These are phyloP conservation scores for Penicillium sp. DNA, from an alignment of 2,329 filamentous ascomycete species.

Conservation along the genomic window DNA sequence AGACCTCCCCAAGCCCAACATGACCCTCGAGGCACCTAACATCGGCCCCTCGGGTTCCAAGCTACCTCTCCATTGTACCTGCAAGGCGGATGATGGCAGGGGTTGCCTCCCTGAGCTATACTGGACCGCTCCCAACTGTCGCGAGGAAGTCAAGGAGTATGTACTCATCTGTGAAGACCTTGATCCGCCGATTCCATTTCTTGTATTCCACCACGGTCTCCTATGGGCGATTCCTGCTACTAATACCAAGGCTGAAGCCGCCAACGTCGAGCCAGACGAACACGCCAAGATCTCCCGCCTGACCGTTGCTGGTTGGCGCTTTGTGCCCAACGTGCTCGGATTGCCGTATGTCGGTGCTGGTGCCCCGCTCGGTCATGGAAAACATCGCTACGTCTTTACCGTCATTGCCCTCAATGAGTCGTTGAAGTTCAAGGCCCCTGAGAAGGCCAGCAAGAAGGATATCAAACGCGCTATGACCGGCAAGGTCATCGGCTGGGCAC, in stretches of 20 bases:
- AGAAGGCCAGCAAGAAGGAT: constrained; percentile 26
- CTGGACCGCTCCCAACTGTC: constrained; percentile 22
- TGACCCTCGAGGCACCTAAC: constrained; percentile 24
- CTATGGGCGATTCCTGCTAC: constrained; percentile 32
- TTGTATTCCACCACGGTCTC: constrained; percentile 30
- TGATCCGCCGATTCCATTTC: constrained; percentile 28
- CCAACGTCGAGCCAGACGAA: constrained; percentile 16
- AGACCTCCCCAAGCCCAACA: constrained; percentile 22
- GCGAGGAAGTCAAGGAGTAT: constrained; percentile 22
- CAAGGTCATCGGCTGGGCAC: constrained; percentile 33
- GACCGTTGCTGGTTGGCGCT: constrained; percentile 30
- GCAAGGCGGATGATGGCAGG: constrained; percentile 20
- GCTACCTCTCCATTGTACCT: constrained; percentile 23
- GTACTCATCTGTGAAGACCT: constrained; percentile 33
- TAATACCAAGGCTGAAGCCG: constrained; percentile 12
- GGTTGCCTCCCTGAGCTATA: constrained; percentile 24
- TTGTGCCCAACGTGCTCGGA: constrained; percentile 25
- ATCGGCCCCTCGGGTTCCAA: constrained; percentile 25
- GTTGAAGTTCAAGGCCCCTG: constrained; percentile 20
- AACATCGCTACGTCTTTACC: constrained; percentile 35
- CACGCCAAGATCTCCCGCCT: constrained; percentile 9
- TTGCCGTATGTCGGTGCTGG: constrained; percentile 27
- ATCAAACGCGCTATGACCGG: constrained; percentile 28
- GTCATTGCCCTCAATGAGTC: constrained; percentile 29
- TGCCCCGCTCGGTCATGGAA: constrained; percentile 31